A percentile compares a stretch with the other conserved stretches of the same genome.
phyloP scores from a whole-genome alignment of 2,329 filamentous ascomycete species.

The Plectosphaerella sp. region DNA sequence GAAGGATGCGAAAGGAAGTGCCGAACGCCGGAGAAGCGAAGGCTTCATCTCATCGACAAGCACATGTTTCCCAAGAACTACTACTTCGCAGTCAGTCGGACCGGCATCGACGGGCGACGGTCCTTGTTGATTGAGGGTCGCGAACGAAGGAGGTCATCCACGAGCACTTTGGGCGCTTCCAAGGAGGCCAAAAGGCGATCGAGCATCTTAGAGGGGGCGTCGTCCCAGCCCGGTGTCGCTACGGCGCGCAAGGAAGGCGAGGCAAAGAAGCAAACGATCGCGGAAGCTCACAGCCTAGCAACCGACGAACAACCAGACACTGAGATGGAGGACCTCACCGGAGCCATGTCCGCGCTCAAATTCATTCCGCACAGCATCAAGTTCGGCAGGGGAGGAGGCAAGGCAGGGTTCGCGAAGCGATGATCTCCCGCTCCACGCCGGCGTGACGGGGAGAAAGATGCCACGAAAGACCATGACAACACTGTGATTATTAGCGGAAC shows the following conservation, averaged over 20 bases:
- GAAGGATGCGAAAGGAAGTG: slow-evolving; percentile 84
- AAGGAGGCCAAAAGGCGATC: slow-evolving; percentile 27
- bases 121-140: slow-evolving; percentile 69
- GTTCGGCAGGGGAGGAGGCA: slow-evolving; percentile 56
- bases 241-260: not conserved
- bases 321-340: slow-evolving; percentile 59
- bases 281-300: not conserved
- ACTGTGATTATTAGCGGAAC: slow-evolving; percentile 13
- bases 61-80: slow-evolving; percentile 87
- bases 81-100: slow-evolving; percentile 81
- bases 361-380: slow-evolving; percentile 66
- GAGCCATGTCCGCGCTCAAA: slow-evolving; percentile 66
- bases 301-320: slow-evolving; percentile 30
- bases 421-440: slow-evolving; percentile 20
- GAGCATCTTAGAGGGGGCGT: slow-evolving; percentile 21
- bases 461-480: slow-evolving; percentile 5
- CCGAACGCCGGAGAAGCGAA: slow-evolving; percentile 75
- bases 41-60: slow-evolving; percentile 89
- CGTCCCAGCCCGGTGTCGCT: not conserved
- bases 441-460: not conserved
- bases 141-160: slow-evolving; percentile 44
- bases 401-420: slow-evolving; percentile 47
- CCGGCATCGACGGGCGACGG: slow-evolving; percentile 80
- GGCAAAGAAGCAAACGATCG: not conserved
- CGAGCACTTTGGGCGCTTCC: slow-evolving; percentile 21